Evolutionary conservation across 352 stramenopile genomes (phyloP).

Genomic region (Globisporangium camurandrum): DNA sequence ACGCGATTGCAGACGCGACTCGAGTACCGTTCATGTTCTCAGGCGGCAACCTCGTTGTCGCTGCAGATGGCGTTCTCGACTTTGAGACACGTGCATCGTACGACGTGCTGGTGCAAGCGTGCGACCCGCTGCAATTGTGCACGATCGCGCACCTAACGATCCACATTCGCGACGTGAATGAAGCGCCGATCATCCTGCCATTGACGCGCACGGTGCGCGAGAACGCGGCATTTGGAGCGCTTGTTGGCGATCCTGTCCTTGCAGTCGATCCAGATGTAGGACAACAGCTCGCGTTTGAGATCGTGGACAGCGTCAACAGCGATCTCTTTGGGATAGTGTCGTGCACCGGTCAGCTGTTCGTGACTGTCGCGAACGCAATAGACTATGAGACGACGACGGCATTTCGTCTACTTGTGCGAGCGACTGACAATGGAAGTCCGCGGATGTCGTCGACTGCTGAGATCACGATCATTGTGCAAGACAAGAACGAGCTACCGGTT

Average conservation of each 20-base stretch:
- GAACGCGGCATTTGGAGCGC: slow-evolving; percentile 11
- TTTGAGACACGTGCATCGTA: slow-evolving; percentile 6
- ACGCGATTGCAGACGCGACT: not conserved
- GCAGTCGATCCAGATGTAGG: slow-evolving; percentile 22
- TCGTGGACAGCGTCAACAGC: slow-evolving; percentile 17
- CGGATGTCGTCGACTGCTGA: slow-evolving; percentile 17
- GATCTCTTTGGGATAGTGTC: slow-evolving; percentile 35
- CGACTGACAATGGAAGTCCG: slow-evolving; percentile 32
- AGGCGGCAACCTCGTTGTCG: not conserved
- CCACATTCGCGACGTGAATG: slow-evolving; percentile 5
- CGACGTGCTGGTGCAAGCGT: slow-evolving; percentile 1
- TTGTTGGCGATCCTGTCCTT: slow-evolving; percentile 16
- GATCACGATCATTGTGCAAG: slow-evolving; percentile 20
- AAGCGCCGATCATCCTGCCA: slow-evolving; percentile 1
- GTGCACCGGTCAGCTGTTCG: slow-evolving; percentile 45
- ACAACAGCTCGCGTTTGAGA: slow-evolving; percentile 16
- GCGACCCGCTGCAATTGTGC: slow-evolving; percentile 4
- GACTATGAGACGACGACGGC: slow-evolving; percentile 26
- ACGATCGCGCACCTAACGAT: not conserved
- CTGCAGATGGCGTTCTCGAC: not conserved
- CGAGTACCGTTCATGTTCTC: slow-evolving; percentile 2
- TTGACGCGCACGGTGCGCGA: slow-evolving; percentile 1
- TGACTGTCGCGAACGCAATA: slow-evolving; percentile 23
- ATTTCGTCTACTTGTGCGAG: slow-evolving; percentile 20
- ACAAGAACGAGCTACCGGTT: slow-evolving; percentile 39